Conservation (phyloP, 257 asterid genomes). For the Echium plantagineum region DNA sequence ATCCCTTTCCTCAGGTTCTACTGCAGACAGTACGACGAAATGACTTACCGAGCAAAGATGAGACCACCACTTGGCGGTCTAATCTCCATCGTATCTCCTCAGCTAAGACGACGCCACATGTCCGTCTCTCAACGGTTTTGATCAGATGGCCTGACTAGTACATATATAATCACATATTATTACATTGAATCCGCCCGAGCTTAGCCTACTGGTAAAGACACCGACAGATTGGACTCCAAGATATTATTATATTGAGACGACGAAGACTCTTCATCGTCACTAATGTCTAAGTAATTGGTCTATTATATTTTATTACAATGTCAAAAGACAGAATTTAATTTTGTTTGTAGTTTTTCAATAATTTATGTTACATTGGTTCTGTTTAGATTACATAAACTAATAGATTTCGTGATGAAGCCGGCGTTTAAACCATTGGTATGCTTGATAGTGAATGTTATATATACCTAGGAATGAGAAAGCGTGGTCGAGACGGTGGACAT, state of each 20-base stretch:
- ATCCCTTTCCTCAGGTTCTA: slow-evolving; percentile 55
- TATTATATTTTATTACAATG: slow-evolving; percentile 15
- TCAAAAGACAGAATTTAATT: slow-evolving; percentile 12
- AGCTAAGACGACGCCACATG: slow-evolving; percentile 47
- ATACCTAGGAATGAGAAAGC: slow-evolving; percentile 17
- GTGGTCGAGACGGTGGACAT: slow-evolving; percentile 9
- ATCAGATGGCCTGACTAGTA: slow-evolving; percentile 17
- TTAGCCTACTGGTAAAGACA: too few relatives aligned
- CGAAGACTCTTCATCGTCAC: slow-evolving; percentile 15
- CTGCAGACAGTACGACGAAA: slow-evolving; percentile 78
- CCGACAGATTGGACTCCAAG: not conserved
- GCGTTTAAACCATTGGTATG: slow-evolving; percentile 18
- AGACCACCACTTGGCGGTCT: slow-evolving; percentile 84
- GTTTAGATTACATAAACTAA: slow-evolving; percentile 17
- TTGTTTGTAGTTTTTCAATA: slow-evolving; percentile 4
- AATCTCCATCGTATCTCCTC: slow-evolving; percentile 76
- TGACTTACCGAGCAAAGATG: slow-evolving; percentile 84
- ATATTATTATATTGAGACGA: not conserved
- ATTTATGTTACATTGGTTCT: slow-evolving; percentile 17
- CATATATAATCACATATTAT: slow-evolving; percentile 12
- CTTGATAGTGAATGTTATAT: slow-evolving; percentile 3
- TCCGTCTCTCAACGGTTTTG: slow-evolving; percentile 82
- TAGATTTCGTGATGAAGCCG: slow-evolving; percentile 63
- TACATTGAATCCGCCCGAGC: too few relatives aligned
- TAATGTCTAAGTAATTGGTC: slow-evolving; percentile 21